phyloP scores from a whole-genome alignment of 2,329 filamentous ascomycete genomes.

The Lasiodiplodia theobromae region DNA sequence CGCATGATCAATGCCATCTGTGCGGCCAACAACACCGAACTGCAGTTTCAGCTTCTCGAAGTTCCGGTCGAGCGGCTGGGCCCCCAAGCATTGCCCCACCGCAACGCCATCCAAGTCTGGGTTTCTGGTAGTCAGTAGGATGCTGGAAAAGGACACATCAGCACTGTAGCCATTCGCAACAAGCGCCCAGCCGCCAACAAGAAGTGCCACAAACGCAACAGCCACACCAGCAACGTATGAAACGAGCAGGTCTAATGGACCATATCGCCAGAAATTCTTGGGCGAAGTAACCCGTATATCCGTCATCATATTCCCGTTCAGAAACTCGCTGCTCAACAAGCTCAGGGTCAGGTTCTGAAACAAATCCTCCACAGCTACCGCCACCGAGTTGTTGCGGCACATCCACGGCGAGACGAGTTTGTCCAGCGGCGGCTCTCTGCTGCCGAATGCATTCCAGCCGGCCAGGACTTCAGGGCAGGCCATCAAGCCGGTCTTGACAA shows the following conservation, averaged over 20 bases:
- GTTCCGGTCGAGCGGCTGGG: not conserved
- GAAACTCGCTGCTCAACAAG: not conserved
- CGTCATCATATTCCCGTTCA: not conserved
- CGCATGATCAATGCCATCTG: not conserved
- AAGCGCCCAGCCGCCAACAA: not conserved
- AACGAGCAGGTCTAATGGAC: not conserved
- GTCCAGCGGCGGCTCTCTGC: not conserved
- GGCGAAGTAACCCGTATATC: not conserved
- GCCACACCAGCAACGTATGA: not conserved
- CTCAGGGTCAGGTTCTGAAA: slow-evolving; percentile 16
- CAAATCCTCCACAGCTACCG: not conserved
- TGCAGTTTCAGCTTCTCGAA: not conserved
- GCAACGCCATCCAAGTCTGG: not conserved
- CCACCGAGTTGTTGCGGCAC: slow-evolving; percentile 5
- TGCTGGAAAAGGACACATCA: slow-evolving; percentile 2
- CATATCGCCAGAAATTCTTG: slow-evolving; percentile 1
- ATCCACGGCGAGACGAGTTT: not conserved
- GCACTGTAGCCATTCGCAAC: slow-evolving; percentile 13
- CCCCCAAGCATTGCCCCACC: not conserved
- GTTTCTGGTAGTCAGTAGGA: slow-evolving; percentile 1
- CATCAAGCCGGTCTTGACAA: not conserved
- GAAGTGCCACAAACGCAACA: not conserved
- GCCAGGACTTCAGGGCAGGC: not conserved
- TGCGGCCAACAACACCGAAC: not conserved
- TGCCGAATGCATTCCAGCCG: not conserved